Evolutionary conservation across 1,139 yeast species (phyloP).

Genomic region (Kluyveromyces sp.): DNA sequence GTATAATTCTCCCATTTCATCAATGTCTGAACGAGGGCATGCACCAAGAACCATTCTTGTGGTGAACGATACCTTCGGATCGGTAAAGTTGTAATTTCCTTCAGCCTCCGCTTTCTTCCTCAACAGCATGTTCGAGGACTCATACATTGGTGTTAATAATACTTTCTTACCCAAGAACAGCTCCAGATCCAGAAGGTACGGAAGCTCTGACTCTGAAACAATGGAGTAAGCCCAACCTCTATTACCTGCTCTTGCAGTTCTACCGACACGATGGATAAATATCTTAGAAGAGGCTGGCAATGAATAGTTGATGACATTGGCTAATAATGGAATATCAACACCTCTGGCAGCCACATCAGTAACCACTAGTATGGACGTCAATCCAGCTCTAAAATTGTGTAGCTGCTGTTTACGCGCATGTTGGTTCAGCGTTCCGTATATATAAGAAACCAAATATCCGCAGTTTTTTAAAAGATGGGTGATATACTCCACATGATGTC

Average conservation of each 20-base stretch:
- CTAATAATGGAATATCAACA: slow-evolving; percentile 91
- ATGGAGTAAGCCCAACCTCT: slow-evolving; percentile 97
- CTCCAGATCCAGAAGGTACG: slow-evolving; percentile 85
- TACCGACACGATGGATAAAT: slow-evolving; percentile 93
- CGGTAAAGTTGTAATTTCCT: slow-evolving; percentile 34
- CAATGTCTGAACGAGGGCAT: slow-evolving; percentile 66
- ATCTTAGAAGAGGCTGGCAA: slow-evolving; percentile 98
- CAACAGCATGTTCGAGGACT: slow-evolving; percentile 48
- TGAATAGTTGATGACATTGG: slow-evolving; percentile 85
- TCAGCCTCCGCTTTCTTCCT: slow-evolving; percentile 39
- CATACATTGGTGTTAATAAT: slow-evolving; percentile 61
- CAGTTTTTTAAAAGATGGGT: slow-evolving; percentile 60
- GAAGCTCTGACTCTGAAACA: slow-evolving; percentile 76
- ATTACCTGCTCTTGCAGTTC: slow-evolving; percentile 98
- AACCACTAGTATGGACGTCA: slow-evolving; percentile 77
- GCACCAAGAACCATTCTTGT: slow-evolving; percentile 79
- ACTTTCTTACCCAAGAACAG: slow-evolving; percentile 82
- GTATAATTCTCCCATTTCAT: slow-evolving; percentile 64
- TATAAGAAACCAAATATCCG: slow-evolving; percentile 82
- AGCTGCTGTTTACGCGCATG: slow-evolving; percentile 89
- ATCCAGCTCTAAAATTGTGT: slow-evolving; percentile 75
- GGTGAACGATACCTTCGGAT: slow-evolving; percentile 62
- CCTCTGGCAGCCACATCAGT: slow-evolving; percentile 99
- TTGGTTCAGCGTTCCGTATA: slow-evolving; percentile 93
- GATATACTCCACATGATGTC: slow-evolving; percentile 94